Conservation (phyloP, 768 basidiomycete species). For the Amanita fuliginea region DNA sequence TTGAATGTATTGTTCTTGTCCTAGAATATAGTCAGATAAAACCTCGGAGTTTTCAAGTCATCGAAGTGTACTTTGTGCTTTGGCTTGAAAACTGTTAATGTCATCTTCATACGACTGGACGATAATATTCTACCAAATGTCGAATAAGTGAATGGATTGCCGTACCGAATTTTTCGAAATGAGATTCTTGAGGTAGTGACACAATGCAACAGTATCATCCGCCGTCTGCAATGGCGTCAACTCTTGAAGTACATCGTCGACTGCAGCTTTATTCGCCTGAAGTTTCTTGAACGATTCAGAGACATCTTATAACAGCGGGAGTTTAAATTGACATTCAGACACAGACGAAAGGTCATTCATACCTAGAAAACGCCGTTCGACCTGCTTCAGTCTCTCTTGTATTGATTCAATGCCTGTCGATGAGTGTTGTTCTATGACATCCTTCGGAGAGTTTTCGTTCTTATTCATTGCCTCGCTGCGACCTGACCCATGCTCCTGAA, state of each 20-base stretch:
- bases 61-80: conserved; percentile 51
- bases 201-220: conserved; percentile 53
- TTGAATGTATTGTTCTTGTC: conserved; percentile 74
- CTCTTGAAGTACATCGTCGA: conserved; percentile 58
- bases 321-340: neutral
- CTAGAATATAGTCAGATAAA: conserved; percentile 24
- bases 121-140: neutral
- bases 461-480: too few species aligned
- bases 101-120: conserved; percentile 64
- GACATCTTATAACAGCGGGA: conserved; percentile 40
- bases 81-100: conserved; percentile 60
- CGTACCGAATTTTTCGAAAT: conserved; percentile 62
- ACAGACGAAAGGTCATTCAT: conserved; percentile 6
- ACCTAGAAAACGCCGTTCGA: conserved; percentile 77
- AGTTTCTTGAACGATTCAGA: conserved; percentile 69
- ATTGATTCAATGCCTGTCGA: conserved; percentile 40
- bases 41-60: neutral
- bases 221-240: conserved; percentile 61
- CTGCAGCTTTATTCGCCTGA: conserved; percentile 59
- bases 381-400: conserved; percentile 53
- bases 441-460: too few species aligned
- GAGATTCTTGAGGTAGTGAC: conserved; percentile 61
- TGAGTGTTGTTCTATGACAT: neutral
- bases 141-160: neutral
- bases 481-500: neutral